Evolutionary conservation across 768 basidiomycete genomes (phyloP), one percentile per base, ranked within the genome.

Genomic region (Suillus hirtellus): DNA sequence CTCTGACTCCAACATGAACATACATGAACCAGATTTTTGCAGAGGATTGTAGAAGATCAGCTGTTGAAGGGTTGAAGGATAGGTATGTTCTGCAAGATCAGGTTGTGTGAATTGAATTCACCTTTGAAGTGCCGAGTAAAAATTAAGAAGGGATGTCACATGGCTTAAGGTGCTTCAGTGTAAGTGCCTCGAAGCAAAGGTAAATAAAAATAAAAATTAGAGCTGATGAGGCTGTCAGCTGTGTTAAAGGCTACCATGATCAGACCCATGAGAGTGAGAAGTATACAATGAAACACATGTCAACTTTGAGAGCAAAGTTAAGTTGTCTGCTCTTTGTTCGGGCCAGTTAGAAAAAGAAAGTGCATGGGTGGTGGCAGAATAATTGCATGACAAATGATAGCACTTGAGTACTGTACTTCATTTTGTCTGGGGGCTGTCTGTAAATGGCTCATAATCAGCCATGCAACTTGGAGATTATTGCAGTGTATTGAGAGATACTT

Each of bases 161-260:
- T 9, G 65, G n/a, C 4, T 19, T 21, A 10, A 67, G 53, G 34
- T 64, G 43, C 24, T 62, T 64, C 46, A 65, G 53, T 2, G 49
- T 31, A 21, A 64, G 64, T 4, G 49, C 15, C 2, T 60, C 34
- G 10, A 65, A 34, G 17, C 21, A 17, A 3, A 40, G 31, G 27
- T 27, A 27, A 27, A 27, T 27, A 27, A 27, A 27, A 27, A 62
- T 35, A 27, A 60, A 59, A 3, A 17, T 6, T 12, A 60, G 11
- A 15, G 66, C 61, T 11, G 63, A 60, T 0, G 64, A 38, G 5
- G 64, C 60, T 24, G 64, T 64, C 42, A 66, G 46, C 10, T 38
- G 50, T 1, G 31, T 42, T 21, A 66, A 42, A 5, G n/a, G 35
- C 66, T 64, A 64, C 19, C 21, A 9, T 19, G 19, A 31, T 5